Base-by-base conservation (phyloP, 176 grass and related monocot genomes). In the Ananas comosus region DNA sequence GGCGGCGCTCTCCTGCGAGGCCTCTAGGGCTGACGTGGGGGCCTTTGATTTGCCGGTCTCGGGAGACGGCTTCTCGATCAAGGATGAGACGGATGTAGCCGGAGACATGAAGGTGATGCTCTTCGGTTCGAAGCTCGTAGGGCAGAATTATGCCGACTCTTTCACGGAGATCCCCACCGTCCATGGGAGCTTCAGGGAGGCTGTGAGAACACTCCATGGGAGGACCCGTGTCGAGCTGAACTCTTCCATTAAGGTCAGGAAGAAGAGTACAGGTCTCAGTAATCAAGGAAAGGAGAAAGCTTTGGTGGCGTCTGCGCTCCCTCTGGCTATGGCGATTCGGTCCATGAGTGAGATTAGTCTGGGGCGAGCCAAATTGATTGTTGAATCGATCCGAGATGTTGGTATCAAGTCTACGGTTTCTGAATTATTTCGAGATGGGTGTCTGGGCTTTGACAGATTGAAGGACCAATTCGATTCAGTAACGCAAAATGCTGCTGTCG, bases 71-170 rank as follows among this genome's bases (percentile, higher is more conserved):
- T 86, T 88, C 70, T 93, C 87, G 3, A 70, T 78, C 6, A 93
- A 93, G 77, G 94, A 90, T 63, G 94, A 97, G 77, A 68, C 74
- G 3, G 94, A 97, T 51, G 94, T 97, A 5, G 94, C 86, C 2
- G 69, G 80, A 6, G 94, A 99, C 71, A 71, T 99, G 64, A 99
- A 75, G 66, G 77, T 74, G 78, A 79, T 99, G 48, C 64, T 99
- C 49, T 88, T 80, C 11, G 94, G 89, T 53, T 99, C 94, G 74
- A 99, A 99, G 71, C 86, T 99, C 1, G 28, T 70, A 0, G 80
- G 86, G 13, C 72, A 80, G 9, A 88, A 86, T 5, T 74, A 61
- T 1, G 51, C 68, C 0, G 51, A 50, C 1, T 21, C 83, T 3
- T 93, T 99, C 63, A 50, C 64, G 24, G 87, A 84, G 82, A 86